A percentile compares a stretch with the other conserved stretches of the same genome.
Conservation (phyloP, 2,329 filamentous ascomycete species). For the Ophiocordyceps sinensis region DNA sequence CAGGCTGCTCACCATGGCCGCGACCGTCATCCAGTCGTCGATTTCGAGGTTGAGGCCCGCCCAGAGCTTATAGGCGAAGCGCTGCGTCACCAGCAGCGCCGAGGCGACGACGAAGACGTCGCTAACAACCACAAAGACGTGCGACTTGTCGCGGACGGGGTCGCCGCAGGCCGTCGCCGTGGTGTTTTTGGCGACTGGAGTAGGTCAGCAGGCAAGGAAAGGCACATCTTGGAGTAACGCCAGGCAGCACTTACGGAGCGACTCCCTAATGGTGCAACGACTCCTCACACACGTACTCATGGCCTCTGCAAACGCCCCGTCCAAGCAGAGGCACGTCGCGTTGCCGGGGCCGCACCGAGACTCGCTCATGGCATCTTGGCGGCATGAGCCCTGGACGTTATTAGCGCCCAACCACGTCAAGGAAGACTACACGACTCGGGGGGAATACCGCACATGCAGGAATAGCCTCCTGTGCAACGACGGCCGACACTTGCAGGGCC, state of each 20-base stretch:
- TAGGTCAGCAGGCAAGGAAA: too few species aligned
- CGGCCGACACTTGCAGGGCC: too few species aligned
- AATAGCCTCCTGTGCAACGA: too few species aligned
- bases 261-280: neutral
- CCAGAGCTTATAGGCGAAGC: slow-evolving; percentile 21
- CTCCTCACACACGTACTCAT: neutral
- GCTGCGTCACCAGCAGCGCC: slow-evolving; percentile 24
- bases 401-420: too few species aligned
- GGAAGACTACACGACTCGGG: too few species aligned
- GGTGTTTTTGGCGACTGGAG: slow-evolving; percentile 12
- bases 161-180: slow-evolving; percentile 7
- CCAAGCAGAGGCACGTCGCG: neutral
- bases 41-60: slow-evolving; percentile 19
- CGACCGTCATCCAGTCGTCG: slow-evolving; percentile 23
- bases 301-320: neutral
- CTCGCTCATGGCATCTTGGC: neutral
- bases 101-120: slow-evolving; percentile 19
- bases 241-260: neutral
- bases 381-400: neutral
- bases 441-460: too few species aligned
- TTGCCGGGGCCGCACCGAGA: neutral
- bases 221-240: too few species aligned
- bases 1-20: slow-evolving; percentile 13
- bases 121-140: slow-evolving; percentile 17
- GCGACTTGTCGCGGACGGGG: slow-evolving; percentile 16